Evolutionary conservation across 2,329 filamentous ascomycete genomes (phyloP).

Genomic region (Neobulgaria alba): DNA sequence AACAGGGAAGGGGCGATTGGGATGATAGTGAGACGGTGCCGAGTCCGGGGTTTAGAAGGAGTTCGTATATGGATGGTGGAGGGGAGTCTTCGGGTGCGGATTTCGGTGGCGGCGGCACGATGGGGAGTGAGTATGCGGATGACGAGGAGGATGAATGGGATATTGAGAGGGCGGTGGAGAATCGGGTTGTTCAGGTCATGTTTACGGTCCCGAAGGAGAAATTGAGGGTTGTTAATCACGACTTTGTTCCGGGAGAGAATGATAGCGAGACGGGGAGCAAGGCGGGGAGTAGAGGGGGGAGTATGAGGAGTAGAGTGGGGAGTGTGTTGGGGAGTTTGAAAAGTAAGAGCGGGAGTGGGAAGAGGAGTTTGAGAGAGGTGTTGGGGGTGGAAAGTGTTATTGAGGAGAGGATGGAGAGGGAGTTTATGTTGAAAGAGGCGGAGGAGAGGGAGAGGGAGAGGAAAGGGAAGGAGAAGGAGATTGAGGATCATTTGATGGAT

Average conservation of each 20-base stretch:
- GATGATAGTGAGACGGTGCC: too few species aligned
- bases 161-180: constrained; percentile 64
- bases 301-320: constrained; percentile 20
- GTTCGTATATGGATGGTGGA: constrained; percentile 14
- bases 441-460: background rate
- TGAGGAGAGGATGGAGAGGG: background rate
- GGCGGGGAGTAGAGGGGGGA: constrained; percentile 22
- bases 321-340: constrained; percentile 16
- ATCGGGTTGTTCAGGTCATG: constrained; percentile 70
- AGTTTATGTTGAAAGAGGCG: background rate
- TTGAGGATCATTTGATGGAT: too few species aligned
- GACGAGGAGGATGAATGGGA: constrained; percentile 56
- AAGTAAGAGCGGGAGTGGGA: constrained; percentile 19
- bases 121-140: constrained; percentile 10
- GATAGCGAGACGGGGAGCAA: constrained; percentile 26
- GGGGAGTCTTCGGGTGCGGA: background rate
- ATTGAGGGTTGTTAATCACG: constrained; percentile 82
- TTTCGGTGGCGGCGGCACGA: constrained; percentile 9
- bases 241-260: constrained; percentile 36
- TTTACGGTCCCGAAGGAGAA: constrained; percentile 88
- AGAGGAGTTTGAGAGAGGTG: constrained; percentile 9
- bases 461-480: background rate
- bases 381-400: constrained; percentile 1
- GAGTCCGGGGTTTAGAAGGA: constrained; percentile 9
- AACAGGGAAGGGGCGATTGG: constrained; percentile 45